Evolutionary conservation across 257 asterid genomes (phyloP).

Genomic region (Catharanthus roseus): DNA sequence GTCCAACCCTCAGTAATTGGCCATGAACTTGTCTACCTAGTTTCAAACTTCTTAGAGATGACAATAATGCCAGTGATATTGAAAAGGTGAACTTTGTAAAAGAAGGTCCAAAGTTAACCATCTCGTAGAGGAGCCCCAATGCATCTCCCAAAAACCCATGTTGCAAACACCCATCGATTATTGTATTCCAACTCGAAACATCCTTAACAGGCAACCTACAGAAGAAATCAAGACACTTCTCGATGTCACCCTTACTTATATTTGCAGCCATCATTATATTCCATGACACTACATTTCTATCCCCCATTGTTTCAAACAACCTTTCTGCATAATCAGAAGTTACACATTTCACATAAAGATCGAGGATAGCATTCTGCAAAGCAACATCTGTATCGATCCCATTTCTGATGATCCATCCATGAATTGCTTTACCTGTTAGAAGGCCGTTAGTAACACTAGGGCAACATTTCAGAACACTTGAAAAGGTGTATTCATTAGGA

Average conservation of each 20-base stretch:
- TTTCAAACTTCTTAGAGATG: slow-evolving; percentile 39
- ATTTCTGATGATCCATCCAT: slow-evolving; percentile 51
- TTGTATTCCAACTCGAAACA: slow-evolving; percentile 73
- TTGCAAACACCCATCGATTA: slow-evolving; percentile 54
- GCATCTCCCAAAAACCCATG: slow-evolving; percentile 43
- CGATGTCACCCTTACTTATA: slow-evolving; percentile 39
- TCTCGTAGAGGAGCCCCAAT: slow-evolving; percentile 42
- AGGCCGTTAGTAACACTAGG: slow-evolving; percentile 34
- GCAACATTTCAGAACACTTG: slow-evolving; percentile 61
- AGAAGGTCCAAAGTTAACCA: slow-evolving; percentile 36
- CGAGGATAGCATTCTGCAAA: slow-evolving; percentile 60
- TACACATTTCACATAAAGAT: slow-evolving; percentile 54
- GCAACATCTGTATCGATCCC: slow-evolving; percentile 44
- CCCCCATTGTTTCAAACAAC: slow-evolving; percentile 45
- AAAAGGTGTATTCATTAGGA: slow-evolving; percentile 64
- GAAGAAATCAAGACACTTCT: slow-evolving; percentile 39
- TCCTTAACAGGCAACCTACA: slow-evolving; percentile 48
- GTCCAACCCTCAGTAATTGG: slow-evolving; percentile 43
- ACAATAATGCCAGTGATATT: slow-evolving; percentile 47
- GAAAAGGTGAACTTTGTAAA: slow-evolving; percentile 56
- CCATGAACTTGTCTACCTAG: slow-evolving; percentile 69
- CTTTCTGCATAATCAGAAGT: slow-evolving; percentile 32
- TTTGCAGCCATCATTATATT: slow-evolving; percentile 64
- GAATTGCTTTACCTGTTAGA: slow-evolving; percentile 45
- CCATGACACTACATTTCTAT: slow-evolving; percentile 57